Evolutionary conservation across 257 asterid genomes (phyloP), one percentile per base, ranked within the genome.

Genomic region (Solanum clarkiae): DNA sequence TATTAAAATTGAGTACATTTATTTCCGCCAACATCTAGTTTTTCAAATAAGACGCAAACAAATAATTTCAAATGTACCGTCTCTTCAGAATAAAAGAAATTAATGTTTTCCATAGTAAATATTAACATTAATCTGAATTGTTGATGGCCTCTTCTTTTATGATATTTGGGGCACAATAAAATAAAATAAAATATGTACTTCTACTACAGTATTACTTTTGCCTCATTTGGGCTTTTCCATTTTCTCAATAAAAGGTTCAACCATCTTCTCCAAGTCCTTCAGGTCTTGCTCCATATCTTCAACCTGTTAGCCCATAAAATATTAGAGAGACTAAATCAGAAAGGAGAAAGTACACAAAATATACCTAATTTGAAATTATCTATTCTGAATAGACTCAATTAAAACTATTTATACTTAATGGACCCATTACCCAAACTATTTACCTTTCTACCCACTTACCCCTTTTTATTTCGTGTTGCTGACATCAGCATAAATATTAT

Each of bases 221-320:
- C 59, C 45, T 83, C 82, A 80, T 62, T 87, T 80, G 66, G 47
- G 4, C 47, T 89, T 75, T 14, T 24, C 71, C 14, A 91, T 70
- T 55, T 90, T 84, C 13, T 92, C 88, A 85, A 90, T 88, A 60
- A 91, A 81, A 53, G 95, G 95, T 82, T 89, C 93, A 79, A 88
- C 90, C 86, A 89, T 85, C 20, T 84, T 81, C 87, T 91, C 94
- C 86, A 93, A 81, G 16, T 90, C 93, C 79, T 89, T 88, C 85
- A 94, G 81, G 72, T 93, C 97, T 88, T 91, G 91, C 88, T 91
- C 86, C 88, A 93, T 86, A 75, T 92, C 94, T 82, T 87, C 92
- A 86, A 89, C 94, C 97, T 93, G 91, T 84, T 12, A 54, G 55
- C 10, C 69, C 53, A 53, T 32, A 1, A 0, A 2, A 17, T 8